Conservation (phyloP, 495 filamentous ascomycete genomes). For the Annulohypoxylon nitens region DNA sequence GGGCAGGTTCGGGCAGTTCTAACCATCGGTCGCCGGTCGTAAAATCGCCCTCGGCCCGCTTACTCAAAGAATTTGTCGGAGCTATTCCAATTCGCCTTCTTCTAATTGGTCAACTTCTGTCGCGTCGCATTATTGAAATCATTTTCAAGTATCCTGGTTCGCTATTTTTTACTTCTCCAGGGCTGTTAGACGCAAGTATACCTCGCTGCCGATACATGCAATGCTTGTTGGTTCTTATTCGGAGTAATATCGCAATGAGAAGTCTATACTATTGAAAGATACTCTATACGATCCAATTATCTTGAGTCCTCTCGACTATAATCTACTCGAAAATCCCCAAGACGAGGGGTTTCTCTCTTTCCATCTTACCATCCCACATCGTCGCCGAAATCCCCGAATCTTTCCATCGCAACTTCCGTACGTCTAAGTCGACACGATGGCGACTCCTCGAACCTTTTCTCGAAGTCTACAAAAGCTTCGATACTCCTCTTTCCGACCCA, state of each 20-base stretch:
- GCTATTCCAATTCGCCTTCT: slow-evolving; percentile 37
- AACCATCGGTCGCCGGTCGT: slow-evolving; percentile 32
- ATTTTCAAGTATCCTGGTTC: slow-evolving; percentile 22
- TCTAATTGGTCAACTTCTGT: slow-evolving; percentile 38
- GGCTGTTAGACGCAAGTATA: slow-evolving; percentile 36
- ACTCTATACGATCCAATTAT: slow-evolving; percentile 3
- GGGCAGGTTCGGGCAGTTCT: slow-evolving; percentile 3
- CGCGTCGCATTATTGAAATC: slow-evolving; percentile 34
- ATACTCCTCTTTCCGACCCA: slow-evolving; percentile 11
- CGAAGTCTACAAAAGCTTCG: slow-evolving; percentile 33
- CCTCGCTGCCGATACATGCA: background rate
- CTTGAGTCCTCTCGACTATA: background rate
- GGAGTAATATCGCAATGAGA: slow-evolving; percentile 35
- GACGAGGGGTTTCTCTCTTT: background rate
- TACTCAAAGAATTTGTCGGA: slow-evolving; percentile 39
- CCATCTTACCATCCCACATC: slow-evolving; percentile 10
- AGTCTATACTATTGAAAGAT: slow-evolving; percentile 14
- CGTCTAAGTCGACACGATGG: slow-evolving; percentile 25
- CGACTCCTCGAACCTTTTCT: slow-evolving; percentile 35
- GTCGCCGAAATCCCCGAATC: slow-evolving; percentile 36
- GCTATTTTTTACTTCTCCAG: slow-evolving; percentile 35
- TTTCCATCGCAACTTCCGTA: slow-evolving; percentile 13
- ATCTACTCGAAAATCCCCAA: background rate
- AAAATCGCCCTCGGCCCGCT: slow-evolving; percentile 27
- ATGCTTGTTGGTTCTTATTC: slow-evolving; percentile 22